A percentile compares a stretch with the other conserved stretches of the same genome.
These are phyloP conservation scores for Leishmania braziliensis DNA, from an alignment of 208 protist genomes.

Conservation along the genomic window DNA sequence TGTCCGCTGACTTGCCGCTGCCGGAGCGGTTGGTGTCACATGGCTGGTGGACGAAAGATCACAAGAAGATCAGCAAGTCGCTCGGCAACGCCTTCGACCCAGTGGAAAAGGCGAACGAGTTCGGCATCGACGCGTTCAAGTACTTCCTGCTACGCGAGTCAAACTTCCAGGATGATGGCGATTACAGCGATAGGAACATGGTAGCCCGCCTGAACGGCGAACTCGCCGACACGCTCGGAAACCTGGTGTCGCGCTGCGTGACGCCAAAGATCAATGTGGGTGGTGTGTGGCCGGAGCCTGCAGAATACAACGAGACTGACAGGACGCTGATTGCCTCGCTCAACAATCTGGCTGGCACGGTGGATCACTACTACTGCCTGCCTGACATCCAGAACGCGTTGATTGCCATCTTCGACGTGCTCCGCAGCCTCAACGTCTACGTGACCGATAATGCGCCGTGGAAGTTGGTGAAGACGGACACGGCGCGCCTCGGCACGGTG, in stretches of 20 bases:
- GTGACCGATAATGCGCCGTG: conserved; percentile 92
- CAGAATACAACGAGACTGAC: conserved; percentile 71
- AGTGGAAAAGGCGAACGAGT: conserved; percentile 78
- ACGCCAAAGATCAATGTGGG: conserved; percentile 85
- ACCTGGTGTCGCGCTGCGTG: conserved; percentile 89
- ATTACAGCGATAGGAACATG: conserved; percentile 94
- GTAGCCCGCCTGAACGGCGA: conserved; percentile 89
- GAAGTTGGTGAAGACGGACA: conserved; percentile 90
- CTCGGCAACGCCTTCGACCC: conserved; percentile 98
- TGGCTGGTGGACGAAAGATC: conserved; percentile 96
- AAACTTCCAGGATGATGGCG: conserved; percentile 94
- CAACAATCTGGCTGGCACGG: conserved; percentile 66
- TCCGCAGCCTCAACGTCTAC: conserved; percentile 89
- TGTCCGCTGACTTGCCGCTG: conserved; percentile 93
- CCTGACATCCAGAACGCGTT: conserved; percentile 89
- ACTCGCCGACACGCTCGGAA: conserved; percentile 95
- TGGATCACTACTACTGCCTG: conserved; percentile 84
- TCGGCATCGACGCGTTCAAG: conserved; percentile 92
- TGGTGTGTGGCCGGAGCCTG: conserved; percentile 70
- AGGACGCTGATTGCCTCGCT: conserved; percentile 58
- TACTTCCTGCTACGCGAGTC: conserved; percentile 97
- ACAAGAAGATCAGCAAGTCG: conserved; percentile 97
- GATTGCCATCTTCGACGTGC: conserved; percentile 85
- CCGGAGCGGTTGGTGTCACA: conserved; percentile 94
- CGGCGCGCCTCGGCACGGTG: conserved; percentile 75